Evolutionary conservation across 139 green algal species (phyloP).

Genomic region (Diplosphaera chodatii): DNA sequence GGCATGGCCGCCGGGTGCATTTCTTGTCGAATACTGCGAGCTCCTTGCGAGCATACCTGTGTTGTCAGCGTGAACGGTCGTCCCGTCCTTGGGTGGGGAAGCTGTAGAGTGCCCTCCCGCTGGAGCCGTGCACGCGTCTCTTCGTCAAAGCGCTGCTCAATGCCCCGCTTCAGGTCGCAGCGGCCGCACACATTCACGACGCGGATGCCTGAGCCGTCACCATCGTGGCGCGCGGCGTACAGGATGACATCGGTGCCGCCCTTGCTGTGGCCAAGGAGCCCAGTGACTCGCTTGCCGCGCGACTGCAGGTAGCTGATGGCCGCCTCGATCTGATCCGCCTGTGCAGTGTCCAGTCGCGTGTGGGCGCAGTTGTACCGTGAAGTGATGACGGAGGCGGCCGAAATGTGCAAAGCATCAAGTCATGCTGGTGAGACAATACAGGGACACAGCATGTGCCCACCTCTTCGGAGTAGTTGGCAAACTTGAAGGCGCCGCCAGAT

Average conservation of each 20-base stretch:
- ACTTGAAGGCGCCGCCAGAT: conserved; percentile 42
- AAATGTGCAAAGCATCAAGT: too few relatives aligned
- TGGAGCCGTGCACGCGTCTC: conserved; percentile 41
- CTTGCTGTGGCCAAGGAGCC: conserved; percentile 54
- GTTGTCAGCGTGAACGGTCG: conserved; percentile 30
- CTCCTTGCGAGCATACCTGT: conserved; percentile 26
- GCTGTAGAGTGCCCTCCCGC: conserved; percentile 21
- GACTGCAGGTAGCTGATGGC: background rate
- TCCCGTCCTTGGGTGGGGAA: conserved; percentile 10
- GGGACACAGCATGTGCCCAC: too few relatives aligned
- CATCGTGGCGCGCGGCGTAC: conserved; percentile 46
- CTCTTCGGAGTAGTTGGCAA: conserved; percentile 50
- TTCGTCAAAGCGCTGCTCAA: conserved; percentile 40
- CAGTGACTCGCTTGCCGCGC: conserved; percentile 12
- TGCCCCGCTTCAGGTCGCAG: conserved; percentile 23
- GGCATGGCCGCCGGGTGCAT: too few relatives aligned
- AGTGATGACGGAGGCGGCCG: too few relatives aligned
- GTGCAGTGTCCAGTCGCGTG: too few relatives aligned
- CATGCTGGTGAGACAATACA: too few relatives aligned
- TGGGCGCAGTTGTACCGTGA: too few relatives aligned
- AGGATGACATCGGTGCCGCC: conserved; percentile 48
- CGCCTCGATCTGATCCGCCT: background rate
- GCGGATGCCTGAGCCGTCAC: conserved; percentile 24
- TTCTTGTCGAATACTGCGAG: too few relatives aligned
- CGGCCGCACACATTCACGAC: conserved; percentile 57